These are phyloP conservation scores for Aristolochia contorta DNA, from an alignment of 164 flowering plant genomes.

Conservation along the genomic window DNA sequence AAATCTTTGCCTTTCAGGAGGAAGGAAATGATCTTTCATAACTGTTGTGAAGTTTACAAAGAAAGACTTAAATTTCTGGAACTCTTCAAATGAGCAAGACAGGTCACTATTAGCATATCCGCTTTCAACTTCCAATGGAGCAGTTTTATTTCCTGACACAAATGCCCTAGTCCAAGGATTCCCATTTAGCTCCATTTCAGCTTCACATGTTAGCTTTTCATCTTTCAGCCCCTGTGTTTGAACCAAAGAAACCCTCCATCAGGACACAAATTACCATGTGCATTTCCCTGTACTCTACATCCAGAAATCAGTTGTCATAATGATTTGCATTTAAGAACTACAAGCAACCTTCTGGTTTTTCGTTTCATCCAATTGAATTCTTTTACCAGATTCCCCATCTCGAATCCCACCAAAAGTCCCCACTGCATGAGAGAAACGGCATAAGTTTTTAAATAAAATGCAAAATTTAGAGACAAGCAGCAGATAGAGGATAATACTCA, in stretches of 20 bases:
- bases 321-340: constrained; percentile 30
- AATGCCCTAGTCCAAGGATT: constrained; percentile 43
- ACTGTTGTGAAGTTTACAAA: constrained; percentile 38
- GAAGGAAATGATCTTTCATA: constrained; percentile 62
- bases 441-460: not conserved
- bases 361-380: constrained; percentile 16
- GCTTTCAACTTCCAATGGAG: constrained; percentile 16
- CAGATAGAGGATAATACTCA: not conserved
- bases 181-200: constrained; percentile 27
- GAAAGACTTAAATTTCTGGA: constrained; percentile 44
- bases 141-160: constrained; percentile 26
- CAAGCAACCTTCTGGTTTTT: constrained; percentile 61
- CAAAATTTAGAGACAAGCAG: not conserved
- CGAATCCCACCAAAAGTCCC: constrained; percentile 15
- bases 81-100: constrained; percentile 49
- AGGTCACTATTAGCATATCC: constrained; percentile 7
- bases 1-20: constrained; percentile 67
- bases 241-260: constrained; percentile 15
- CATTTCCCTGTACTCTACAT: constrained; percentile 4
- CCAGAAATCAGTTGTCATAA: constrained; percentile 15
- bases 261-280: constrained; percentile 10
- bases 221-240: constrained; percentile 32
- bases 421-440: constrained; percentile 26
- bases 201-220: constrained; percentile 40
- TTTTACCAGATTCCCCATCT: constrained; percentile 22